Conservation (phyloP, 164 flowering plant species). For the Tetrastigma voinierianum region DNA sequence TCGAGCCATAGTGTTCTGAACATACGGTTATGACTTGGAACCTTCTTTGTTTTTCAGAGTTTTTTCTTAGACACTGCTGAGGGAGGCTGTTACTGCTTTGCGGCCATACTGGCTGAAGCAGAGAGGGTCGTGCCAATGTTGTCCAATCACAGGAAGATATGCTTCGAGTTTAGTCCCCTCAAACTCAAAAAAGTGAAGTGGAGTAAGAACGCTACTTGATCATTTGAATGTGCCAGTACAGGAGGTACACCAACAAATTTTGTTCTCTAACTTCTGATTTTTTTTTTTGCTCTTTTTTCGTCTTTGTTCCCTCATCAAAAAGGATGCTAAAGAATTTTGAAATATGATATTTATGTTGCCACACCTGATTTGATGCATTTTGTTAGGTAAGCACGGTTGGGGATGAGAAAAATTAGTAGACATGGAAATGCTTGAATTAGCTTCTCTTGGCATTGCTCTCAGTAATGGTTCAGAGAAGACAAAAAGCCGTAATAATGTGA, state of each 20-base stretch:
- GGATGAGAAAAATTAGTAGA: conserved; percentile 97
- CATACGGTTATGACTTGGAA: neutral
- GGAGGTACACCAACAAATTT: conserved; percentile 51
- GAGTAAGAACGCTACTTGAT: conserved; percentile 80
- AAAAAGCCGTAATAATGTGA: conserved; percentile 77
- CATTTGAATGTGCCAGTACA: conserved; percentile 66
- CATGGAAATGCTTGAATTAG: conserved; percentile 91
- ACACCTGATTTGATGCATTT: neutral
- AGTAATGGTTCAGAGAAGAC: conserved; percentile 87
- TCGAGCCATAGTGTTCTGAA: neutral
- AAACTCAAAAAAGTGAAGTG: conserved; percentile 85
- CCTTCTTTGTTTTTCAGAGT: conserved; percentile 49
- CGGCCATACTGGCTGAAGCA: conserved; percentile 92
- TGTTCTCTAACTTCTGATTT: too few relatives aligned
- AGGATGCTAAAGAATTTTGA: neutral
- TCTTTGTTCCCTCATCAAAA: neutral
- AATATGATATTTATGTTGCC: neutral
- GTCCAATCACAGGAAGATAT: conserved; percentile 82
- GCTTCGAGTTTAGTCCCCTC: conserved; percentile 88
- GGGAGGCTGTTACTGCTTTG: conserved; percentile 50
- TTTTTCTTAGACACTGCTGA: conserved; percentile 79
- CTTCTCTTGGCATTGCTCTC: conserved; percentile 80
- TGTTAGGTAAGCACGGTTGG: conserved; percentile 90
- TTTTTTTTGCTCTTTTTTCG: neutral
- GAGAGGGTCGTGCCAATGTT: conserved; percentile 64